Conservation (phyloP, 2,329 filamentous ascomycete species). For the Exophiala xenobiotica region DNA sequence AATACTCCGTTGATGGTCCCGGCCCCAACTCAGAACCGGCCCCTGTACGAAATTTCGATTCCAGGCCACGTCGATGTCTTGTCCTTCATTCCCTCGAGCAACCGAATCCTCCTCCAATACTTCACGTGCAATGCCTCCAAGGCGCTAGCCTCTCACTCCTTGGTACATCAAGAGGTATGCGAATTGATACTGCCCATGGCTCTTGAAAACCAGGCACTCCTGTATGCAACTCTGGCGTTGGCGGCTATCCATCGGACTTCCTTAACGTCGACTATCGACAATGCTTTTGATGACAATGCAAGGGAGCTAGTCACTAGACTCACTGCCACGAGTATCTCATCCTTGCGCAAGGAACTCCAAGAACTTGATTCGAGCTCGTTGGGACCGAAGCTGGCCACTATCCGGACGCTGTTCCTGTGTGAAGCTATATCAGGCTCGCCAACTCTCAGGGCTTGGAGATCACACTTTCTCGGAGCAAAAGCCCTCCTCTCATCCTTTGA, state of each 20-base stretch:
- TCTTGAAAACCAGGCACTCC: conserved; percentile 42
- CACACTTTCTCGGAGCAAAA: conserved; percentile 44
- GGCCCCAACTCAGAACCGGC: neutral
- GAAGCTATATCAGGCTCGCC: conserved; percentile 45
- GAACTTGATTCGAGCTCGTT: conserved; percentile 15
- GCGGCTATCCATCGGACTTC: conserved; percentile 45
- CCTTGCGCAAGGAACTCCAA: conserved; percentile 43
- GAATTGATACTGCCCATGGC: conserved; percentile 47
- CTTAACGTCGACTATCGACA: conserved; percentile 36
- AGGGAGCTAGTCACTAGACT: conserved; percentile 38
- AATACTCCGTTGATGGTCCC: neutral
- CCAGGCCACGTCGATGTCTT: neutral
- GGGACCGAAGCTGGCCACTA: conserved; percentile 40
- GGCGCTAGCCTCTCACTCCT: conserved; percentile 6
- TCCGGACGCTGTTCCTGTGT: conserved; percentile 44
- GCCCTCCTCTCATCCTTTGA: conserved; percentile 35
- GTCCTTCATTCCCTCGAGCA: conserved; percentile 5
- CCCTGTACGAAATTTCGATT: neutral
- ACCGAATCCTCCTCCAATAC: conserved; percentile 6
- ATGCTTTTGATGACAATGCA: conserved; percentile 37
- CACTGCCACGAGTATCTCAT: conserved; percentile 43
- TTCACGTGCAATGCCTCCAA: conserved; percentile 13
- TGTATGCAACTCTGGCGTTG: conserved; percentile 45
- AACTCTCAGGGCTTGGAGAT: conserved; percentile 41
- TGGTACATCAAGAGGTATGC: conserved; percentile 36